Base-by-base conservation (phyloP, 2,329 filamentous ascomycete genomes). In the Trichoderma sp. region DNA sequence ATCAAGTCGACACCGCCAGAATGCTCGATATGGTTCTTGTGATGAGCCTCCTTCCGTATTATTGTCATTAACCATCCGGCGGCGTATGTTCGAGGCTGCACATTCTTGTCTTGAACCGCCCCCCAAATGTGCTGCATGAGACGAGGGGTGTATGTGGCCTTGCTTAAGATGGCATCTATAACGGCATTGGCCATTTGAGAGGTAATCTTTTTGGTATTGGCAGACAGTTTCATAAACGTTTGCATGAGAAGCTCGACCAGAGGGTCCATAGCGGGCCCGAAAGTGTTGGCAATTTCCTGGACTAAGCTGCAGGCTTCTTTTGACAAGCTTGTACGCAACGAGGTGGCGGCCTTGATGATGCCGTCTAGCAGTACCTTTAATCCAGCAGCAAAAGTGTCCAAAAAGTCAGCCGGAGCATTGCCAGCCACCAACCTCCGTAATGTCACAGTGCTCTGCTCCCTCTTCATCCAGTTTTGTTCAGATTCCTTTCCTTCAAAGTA, bases 221-320 rank as follows among this genome's bases (percentile, higher is more conserved):
- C 93, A 73, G 91, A 94, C 72, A 97, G 87, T 80, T 97, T 97
- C 82, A 98, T 89, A 74, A 97, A 88, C 33, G 89, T 91, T 76
- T 97, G 94, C 81, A 98, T 88, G 27, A 97, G 85, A 62, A 97
- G 88, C 80, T 98, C 95, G 8, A 96, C 91, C 89, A 97, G 92
- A 13, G 91, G 87, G 75, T 98, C 95, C 75, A 97, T 89, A 52
- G 86, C 91, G 1, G 93, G 86, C 0, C 94, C 94, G 57, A 92
- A 89, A 10, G 87, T 89, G 73, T 86, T 87, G 21, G 93, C 93
- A 33, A 97, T 83, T 72, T 98, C 95, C 77, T 97, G 94, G 35
- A 97, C 85, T 59, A 97, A 82, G 72, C 88, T 88, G 76, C 93
- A 97, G 11, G 91, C 94, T 75, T 96, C 93, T 71, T 94, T 94